phyloP scores from a whole-genome alignment of 306 rosid species.

The Cotoneaster glaucophyllus region DNA sequence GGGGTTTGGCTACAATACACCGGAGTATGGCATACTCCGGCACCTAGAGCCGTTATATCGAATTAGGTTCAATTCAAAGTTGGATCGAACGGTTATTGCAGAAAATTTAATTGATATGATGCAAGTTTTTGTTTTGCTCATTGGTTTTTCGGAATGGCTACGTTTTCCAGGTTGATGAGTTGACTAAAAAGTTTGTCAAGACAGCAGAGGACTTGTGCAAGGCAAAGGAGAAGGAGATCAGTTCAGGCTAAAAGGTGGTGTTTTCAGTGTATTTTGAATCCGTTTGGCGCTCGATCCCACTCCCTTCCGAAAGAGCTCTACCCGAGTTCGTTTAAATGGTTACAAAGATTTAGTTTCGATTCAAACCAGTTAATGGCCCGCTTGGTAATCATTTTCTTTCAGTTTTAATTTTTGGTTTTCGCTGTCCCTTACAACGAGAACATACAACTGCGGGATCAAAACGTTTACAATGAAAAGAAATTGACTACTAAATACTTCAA shows the following conservation, averaged over 20 bases:
- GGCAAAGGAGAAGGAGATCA: slow-evolving; percentile 80
- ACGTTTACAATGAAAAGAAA: slow-evolving; percentile 29
- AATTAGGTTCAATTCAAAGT: too few relatives aligned
- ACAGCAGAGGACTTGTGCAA: slow-evolving; percentile 75
- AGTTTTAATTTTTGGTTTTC: too few relatives aligned
- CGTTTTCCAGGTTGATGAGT: slow-evolving; percentile 62
- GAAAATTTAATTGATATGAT: not conserved
- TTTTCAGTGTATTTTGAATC: not conserved
- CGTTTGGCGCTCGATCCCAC: not conserved
- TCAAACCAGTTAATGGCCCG: not conserved
- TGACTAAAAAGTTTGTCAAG: slow-evolving; percentile 78
- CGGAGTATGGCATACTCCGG: too few relatives aligned
- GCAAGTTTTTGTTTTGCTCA: not conserved
- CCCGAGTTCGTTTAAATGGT: not conserved
- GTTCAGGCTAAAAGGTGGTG: slow-evolving; percentile 35
- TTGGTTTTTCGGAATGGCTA: slow-evolving; percentile 17
- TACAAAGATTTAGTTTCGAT: not conserved
- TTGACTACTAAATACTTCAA: slow-evolving; percentile 44
- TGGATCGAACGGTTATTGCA: too few relatives aligned
- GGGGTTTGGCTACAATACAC: too few relatives aligned
- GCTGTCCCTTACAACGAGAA: not conserved
- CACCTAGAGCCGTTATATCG: too few relatives aligned
- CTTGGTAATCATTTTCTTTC: too few relatives aligned
- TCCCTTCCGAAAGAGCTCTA: not conserved
- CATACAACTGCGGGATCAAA: slow-evolving; percentile 29